These are phyloP conservation scores for Camelina hispida DNA, from an alignment of 345 rosid species.

Conservation along the genomic window DNA sequence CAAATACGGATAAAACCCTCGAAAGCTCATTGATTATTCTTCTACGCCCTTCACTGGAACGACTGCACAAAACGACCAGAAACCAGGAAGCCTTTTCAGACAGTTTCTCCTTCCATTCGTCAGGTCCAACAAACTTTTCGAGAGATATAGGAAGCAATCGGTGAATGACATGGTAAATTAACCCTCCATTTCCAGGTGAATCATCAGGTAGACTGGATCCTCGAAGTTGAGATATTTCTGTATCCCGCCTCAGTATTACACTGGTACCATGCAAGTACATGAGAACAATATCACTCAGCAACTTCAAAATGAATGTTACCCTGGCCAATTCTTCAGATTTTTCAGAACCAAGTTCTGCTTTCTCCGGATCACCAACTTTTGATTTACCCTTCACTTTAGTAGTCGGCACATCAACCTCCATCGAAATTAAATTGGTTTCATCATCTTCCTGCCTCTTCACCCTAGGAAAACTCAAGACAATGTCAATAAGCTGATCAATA, in stretches of 20 bases:
- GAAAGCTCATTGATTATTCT: constrained; percentile 86
- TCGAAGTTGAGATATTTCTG: constrained; percentile 72
- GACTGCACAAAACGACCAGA: constrained; percentile 84
- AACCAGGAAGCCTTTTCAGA: constrained; percentile 94
- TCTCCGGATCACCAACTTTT: constrained; percentile 71
- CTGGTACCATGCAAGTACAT: constrained; percentile 92
- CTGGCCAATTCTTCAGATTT: constrained; percentile 88
- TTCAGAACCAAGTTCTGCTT: constrained; percentile 68
- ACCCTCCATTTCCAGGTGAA: constrained; percentile 61
- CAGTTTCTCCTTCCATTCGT: constrained; percentile 87
- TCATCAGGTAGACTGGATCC: constrained; percentile 65
- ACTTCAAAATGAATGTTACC: constrained; percentile 85
- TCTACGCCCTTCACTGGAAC: constrained; percentile 92
- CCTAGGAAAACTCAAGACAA: constrained; percentile 70
- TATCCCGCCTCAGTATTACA: constrained; percentile 81
- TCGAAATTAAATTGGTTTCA: constrained; percentile 50
- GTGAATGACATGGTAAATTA: constrained; percentile 84
- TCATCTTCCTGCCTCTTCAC: constrained; percentile 62
- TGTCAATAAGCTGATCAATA: constrained; percentile 95
- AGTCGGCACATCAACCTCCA: constrained; percentile 90
- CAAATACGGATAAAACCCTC: constrained; percentile 71
- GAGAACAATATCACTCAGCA: constrained; percentile 86
- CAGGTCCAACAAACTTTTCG: constrained; percentile 78
- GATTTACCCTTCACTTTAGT: constrained; percentile 87
- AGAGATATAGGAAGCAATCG: constrained; percentile 70